These are phyloP conservation scores for Wickerhamiella musiphila DNA, from an alignment of 805 yeast genomes.

Conservation along the genomic window DNA sequence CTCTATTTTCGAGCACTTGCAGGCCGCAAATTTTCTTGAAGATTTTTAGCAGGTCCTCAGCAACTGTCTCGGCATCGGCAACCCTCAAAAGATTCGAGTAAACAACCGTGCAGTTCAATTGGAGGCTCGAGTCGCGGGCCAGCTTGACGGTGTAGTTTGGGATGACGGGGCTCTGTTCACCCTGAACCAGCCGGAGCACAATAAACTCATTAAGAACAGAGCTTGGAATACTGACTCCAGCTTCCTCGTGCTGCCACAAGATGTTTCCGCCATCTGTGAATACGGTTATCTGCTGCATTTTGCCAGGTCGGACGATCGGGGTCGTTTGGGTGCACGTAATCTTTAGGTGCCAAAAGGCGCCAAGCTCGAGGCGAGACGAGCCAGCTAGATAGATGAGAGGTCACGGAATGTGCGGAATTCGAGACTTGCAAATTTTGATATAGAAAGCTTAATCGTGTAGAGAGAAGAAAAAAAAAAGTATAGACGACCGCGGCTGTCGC, in stretches of 20 bases:
- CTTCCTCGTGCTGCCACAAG: slow-evolving; percentile 27
- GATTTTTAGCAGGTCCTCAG: slow-evolving; percentile 19
- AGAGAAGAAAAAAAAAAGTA: too few relatives aligned
- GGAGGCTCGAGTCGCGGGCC: slow-evolving; percentile 26
- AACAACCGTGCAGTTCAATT: slow-evolving; percentile 24
- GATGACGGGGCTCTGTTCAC: slow-evolving; percentile 14
- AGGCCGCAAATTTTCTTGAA: slow-evolving; percentile 17
- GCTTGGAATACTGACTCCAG: slow-evolving; percentile 23
- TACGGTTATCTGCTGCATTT: slow-evolving; percentile 19
- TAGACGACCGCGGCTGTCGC: too few relatives aligned
- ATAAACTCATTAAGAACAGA: slow-evolving; percentile 31
- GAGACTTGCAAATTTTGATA: too few relatives aligned
- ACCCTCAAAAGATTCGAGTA: slow-evolving; percentile 22
- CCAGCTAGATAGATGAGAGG: too few relatives aligned
- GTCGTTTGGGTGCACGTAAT: too few relatives aligned
- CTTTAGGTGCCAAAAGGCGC: neutral
- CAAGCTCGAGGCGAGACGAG: too few relatives aligned
- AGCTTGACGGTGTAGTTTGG: slow-evolving; percentile 32
- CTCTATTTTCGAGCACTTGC: slow-evolving; percentile 1
- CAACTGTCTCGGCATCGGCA: slow-evolving; percentile 20
- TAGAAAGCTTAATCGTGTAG: too few relatives aligned
- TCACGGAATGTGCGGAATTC: too few relatives aligned
- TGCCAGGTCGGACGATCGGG: neutral
- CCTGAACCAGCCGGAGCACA: slow-evolving; percentile 30
- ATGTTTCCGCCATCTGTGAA: slow-evolving; percentile 39